Conservation (phyloP, 2,329 filamentous ascomycete species). For the Paracamarosporium sp. region DNA sequence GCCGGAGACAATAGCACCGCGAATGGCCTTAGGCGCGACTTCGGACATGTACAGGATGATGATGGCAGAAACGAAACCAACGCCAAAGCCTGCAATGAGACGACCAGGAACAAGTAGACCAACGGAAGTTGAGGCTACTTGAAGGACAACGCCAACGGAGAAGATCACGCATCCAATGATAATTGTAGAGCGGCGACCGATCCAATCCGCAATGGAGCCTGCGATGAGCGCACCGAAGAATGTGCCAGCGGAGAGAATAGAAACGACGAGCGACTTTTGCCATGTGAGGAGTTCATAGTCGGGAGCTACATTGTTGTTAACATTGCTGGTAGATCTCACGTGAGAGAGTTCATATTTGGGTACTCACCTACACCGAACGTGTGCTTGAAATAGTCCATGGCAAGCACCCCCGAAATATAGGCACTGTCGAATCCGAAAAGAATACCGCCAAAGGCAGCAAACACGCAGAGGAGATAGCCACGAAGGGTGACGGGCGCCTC, state of each 20-base stretch:
- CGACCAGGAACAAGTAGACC: constrained; percentile 46
- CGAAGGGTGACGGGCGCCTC: constrained; percentile 57
- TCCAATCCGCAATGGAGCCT: constrained; percentile 69
- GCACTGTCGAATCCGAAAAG: constrained; percentile 85
- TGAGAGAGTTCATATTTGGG: not conserved
- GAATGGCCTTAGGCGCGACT: constrained; percentile 73
- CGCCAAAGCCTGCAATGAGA: constrained; percentile 48
- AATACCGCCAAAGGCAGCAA: constrained; percentile 63
- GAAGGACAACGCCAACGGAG: constrained; percentile 46
- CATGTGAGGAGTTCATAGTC: constrained; percentile 42
- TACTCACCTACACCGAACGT: constrained; percentile 48
- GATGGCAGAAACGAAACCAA: constrained; percentile 48
- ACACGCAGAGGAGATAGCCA: constrained; percentile 54
- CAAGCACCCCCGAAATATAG: constrained; percentile 73
- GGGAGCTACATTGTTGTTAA: constrained; percentile 63
- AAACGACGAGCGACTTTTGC: constrained; percentile 76
- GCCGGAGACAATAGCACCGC: constrained; percentile 78
- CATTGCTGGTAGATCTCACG: not conserved
- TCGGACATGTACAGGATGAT: constrained; percentile 81
- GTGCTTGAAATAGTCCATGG: constrained; percentile 46
- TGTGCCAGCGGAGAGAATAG: constrained; percentile 85
- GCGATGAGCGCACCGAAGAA: constrained; percentile 77
- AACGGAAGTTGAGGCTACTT: constrained; percentile 43
- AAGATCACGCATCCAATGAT: constrained; percentile 45
- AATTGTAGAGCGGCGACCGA: constrained; percentile 73